These are phyloP conservation scores for Calonectria montana DNA, from an alignment of 2,329 filamentous ascomycete species.

Conservation along the genomic window DNA sequence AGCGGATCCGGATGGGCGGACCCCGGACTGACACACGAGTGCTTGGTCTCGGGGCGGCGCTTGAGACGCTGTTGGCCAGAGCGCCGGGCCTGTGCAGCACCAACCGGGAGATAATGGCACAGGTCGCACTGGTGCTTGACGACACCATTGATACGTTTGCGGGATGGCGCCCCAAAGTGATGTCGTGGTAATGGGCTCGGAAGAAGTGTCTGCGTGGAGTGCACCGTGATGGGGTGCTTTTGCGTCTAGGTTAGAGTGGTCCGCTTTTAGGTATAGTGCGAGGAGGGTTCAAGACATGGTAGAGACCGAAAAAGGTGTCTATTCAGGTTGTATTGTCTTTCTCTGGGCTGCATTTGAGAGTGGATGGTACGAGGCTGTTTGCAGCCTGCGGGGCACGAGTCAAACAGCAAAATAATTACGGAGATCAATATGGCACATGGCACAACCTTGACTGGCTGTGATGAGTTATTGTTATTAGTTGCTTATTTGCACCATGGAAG, in stretches of 20 bases:
- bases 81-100: not conserved
- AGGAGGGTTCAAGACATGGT: not conserved
- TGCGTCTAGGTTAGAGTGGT: not conserved
- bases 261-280: not conserved
- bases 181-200: conserved; percentile 8
- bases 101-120: conserved; percentile 1
- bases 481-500: not conserved
- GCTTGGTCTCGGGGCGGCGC: conserved; percentile 7
- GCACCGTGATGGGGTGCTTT: not conserved
- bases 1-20: conserved; percentile 22
- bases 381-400: not conserved
- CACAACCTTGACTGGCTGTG: not conserved
- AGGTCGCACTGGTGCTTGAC: conserved; percentile 17
- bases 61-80: conserved; percentile 12
- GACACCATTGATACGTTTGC: conserved; percentile 3
- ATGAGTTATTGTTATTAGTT: not conserved
- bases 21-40: conserved; percentile 11
- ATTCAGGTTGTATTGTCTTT: not conserved
- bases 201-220: not conserved
- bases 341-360: not conserved
- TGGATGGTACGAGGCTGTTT: not conserved
- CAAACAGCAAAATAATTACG: not conserved
- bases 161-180: conserved; percentile 25
- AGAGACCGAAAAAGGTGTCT: too few species aligned
- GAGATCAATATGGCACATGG: not conserved